phyloP scores from a whole-genome alignment of 2,329 filamentous ascomycete species.

The Aspergillus pseudonomiae region DNA sequence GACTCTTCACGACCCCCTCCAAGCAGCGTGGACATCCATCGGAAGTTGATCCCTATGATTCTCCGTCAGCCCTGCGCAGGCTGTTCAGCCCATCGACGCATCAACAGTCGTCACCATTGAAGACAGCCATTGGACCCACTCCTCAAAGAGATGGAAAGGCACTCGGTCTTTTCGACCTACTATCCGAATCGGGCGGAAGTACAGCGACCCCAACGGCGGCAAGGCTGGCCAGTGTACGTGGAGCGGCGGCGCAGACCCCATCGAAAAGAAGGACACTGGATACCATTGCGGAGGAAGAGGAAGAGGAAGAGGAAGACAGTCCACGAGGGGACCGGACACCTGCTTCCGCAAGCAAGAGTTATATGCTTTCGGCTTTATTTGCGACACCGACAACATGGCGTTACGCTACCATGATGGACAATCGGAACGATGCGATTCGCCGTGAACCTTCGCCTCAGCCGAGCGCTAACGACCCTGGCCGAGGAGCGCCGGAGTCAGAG shows the following conservation, averaged over 20 bases:
- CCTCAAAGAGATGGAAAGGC: slow-evolving; percentile 53
- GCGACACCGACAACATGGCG: slow-evolving; percentile 49
- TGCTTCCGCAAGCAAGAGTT: slow-evolving; percentile 47
- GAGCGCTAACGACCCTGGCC: slow-evolving; percentile 4
- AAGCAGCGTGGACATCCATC: slow-evolving; percentile 40
- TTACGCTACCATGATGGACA: slow-evolving; percentile 44
- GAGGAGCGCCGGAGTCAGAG: slow-evolving; percentile 30
- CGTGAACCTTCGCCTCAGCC: slow-evolving; percentile 11
- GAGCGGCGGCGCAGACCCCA: slow-evolving; percentile 40
- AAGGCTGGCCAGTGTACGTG: slow-evolving; percentile 29
- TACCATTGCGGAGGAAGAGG: slow-evolving; percentile 33
- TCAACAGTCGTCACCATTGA: slow-evolving; percentile 36
- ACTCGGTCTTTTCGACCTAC: slow-evolving; percentile 51
- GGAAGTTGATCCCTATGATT: slow-evolving; percentile 49
- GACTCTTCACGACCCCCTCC: slow-evolving; percentile 37
- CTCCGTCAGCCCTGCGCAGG: slow-evolving; percentile 41
- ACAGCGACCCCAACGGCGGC: slow-evolving; percentile 37
- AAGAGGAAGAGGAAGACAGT: slow-evolving; percentile 24
- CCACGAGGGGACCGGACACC: slow-evolving; percentile 40
- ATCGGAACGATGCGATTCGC: slow-evolving; percentile 25
- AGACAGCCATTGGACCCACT: slow-evolving; percentile 50
- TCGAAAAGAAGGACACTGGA: slow-evolving; percentile 35
- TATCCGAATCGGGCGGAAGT: slow-evolving; percentile 45
- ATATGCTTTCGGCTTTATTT: slow-evolving; percentile 49
- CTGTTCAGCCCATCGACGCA: slow-evolving; percentile 43